Evolutionary conservation across 2,329 filamentous ascomycete species (phyloP).

Genomic region (Xylariaceae sp.): DNA sequence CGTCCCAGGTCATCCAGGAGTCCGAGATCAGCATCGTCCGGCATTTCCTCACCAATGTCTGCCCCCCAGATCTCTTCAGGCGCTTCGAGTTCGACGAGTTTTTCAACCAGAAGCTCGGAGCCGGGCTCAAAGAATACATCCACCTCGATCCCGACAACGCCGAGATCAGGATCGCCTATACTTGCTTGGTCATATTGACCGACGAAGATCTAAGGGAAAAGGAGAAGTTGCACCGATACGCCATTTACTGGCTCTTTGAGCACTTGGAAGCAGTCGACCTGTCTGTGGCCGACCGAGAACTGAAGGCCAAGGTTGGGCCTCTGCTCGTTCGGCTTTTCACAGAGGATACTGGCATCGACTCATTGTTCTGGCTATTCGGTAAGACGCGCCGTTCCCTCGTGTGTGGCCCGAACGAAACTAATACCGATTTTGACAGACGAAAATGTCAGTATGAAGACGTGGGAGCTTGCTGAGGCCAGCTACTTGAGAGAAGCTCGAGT

Average conservation of each 20-base stretch:
- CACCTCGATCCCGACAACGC: slow-evolving; percentile 30
- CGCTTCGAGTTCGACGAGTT: slow-evolving; percentile 33
- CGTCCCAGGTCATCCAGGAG: slow-evolving; percentile 23
- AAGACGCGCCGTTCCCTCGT: background rate
- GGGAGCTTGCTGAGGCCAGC: slow-evolving; percentile 22
- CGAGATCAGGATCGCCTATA: slow-evolving; percentile 26
- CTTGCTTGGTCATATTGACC: slow-evolving; percentile 26
- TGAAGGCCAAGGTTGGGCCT: slow-evolving; percentile 27
- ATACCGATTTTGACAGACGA: slow-evolving; percentile 9
- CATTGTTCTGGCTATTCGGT: slow-evolving; percentile 27
- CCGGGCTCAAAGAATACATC: slow-evolving; percentile 28
- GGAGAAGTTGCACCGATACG: slow-evolving; percentile 22
- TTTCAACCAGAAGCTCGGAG: slow-evolving; percentile 28
- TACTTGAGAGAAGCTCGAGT: slow-evolving; percentile 18
- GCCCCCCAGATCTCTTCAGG: slow-evolving; percentile 29
- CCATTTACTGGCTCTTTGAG: slow-evolving; percentile 25
- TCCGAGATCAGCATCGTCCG: slow-evolving; percentile 30
- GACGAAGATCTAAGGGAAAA: slow-evolving; percentile 20
- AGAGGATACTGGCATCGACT: slow-evolving; percentile 25
- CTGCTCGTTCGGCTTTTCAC: slow-evolving; percentile 28
- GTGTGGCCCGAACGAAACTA: too few relatives aligned
- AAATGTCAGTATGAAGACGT: slow-evolving; percentile 25
- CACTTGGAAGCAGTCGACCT: slow-evolving; percentile 27
- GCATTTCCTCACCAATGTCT: slow-evolving; percentile 31
- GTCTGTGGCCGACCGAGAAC: slow-evolving; percentile 23